Base-by-base conservation (phyloP, 2,329 filamentous ascomycete genomes). In the Fusarium keratoplasticum region DNA sequence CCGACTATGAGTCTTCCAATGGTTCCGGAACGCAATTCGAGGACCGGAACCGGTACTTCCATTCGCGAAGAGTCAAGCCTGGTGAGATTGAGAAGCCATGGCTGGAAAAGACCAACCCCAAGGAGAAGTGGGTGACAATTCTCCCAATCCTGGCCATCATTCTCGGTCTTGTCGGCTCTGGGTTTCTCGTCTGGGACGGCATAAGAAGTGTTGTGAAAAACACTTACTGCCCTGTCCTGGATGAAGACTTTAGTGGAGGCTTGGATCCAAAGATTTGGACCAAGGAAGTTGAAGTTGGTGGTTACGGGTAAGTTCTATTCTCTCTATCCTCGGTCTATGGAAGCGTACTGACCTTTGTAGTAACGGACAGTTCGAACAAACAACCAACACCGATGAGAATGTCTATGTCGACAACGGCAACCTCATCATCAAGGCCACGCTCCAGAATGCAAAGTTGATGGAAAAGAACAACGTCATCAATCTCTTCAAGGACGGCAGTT, bases 41-140 rank as follows among this genome's bases (percentile, higher is more conserved):
- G 55, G 81, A 82, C 29, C 75, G 81, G 20, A 84, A 86, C 75
- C 85, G 87, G 62, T 95, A 92, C 83, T 96, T 95, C 80, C 92
- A 92, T 82, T 95, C 93, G 20, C 87, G 93, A 67, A 86, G 93
- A 70, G 89, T 96, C 36, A 89, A 87, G 80, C 94, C 94, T 80
- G 93, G 90, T 47, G 89, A 94, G 58, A 82, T 94, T 4, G 92
- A 95, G 80, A 92, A 94, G 83, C 93, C 94, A 14, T 96, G 94
- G 94, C 83, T 93, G 42, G 83, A 89, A n/a, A 92, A 91, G 80
- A 90, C 86, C 66, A 92, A 95, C 74, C 91, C 92, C 14, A 93
- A 91, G 81, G 93, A 96, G 86, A 96, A 95, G 85, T 96, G 94
- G 94, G 91, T 94, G 10, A 95, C 92, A 3, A 95, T 96, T 72